Evolutionary conservation across 148 eudicot species (phyloP), one percentile per base, ranked within the genome.

Genomic region (Silene conica): DNA sequence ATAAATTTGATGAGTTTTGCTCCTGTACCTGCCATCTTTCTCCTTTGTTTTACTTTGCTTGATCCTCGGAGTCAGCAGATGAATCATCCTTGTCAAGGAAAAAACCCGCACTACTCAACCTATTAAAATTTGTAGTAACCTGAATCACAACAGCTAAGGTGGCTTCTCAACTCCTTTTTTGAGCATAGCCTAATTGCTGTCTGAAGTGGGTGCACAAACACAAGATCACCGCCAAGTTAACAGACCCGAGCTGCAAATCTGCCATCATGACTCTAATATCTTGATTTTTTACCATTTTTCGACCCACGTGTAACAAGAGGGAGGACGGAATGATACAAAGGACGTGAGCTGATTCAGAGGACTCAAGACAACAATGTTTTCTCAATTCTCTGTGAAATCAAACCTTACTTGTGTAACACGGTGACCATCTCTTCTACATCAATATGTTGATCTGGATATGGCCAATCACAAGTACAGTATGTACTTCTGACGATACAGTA

Each of bases 391-490:
- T 90, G 74, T 96, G 99, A 84, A 90, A 92, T 97, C 97, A 96
- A 80, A 92, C 99, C 83, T 96, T 97, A 79, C 97, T 90, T 74
- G 89, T 69, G 74, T 92, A 90, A 77, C 97, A 96, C 59, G 89
- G 97, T 25, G 41, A 92, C 80, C 96, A 90, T 96, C 82, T 89
- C 99, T 74, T 85, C 92, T 75, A 87, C 92, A 57, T 86, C 92
- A 73, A 75, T 87, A 80, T 86, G 83, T 21, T 94, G 99, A 85
- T 96, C 99, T 71, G 99, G 96, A 81, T 96, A 96, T 15, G 92
- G 91, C 63, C 87, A 91, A 58, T 80, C 86, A 74, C 97, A 92
- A 15, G 92, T 89, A 84, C 99, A 96, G 81, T 96, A 96, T 68
- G 68, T 70, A 70, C 99, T 97, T 80, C 85, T 96, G 80, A 92